A percentile compares a stretch with the other conserved stretches of the same genome.
Conservation (phyloP, 805 yeast genomes). For the Starmerella stellata region DNA sequence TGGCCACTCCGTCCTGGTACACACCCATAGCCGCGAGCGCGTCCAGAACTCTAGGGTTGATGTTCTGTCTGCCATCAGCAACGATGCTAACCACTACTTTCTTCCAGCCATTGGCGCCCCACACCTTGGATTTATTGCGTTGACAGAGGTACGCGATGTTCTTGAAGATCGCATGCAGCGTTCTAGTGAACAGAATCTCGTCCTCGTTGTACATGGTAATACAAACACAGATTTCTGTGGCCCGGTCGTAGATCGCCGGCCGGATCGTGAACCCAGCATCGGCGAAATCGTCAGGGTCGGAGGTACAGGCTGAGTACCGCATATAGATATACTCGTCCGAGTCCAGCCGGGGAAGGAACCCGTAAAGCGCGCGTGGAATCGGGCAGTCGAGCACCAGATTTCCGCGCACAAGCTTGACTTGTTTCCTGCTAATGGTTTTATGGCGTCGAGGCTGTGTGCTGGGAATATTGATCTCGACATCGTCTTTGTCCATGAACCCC, state of each 20-base stretch:
- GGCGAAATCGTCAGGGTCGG: slow-evolving; percentile 74
- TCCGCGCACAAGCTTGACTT: slow-evolving; percentile 59
- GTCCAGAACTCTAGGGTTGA: slow-evolving; percentile 69
- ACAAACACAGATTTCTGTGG: slow-evolving; percentile 79
- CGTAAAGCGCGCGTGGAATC: slow-evolving; percentile 70
- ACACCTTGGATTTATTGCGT: slow-evolving; percentile 61
- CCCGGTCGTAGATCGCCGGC: slow-evolving; percentile 58
- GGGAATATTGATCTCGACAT: slow-evolving; percentile 11
- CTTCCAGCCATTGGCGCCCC: slow-evolving; percentile 98
- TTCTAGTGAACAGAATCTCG: slow-evolving; percentile 73
- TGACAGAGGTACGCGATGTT: slow-evolving; percentile 76
- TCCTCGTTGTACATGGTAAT: slow-evolving; percentile 97
- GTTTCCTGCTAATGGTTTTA: slow-evolving; percentile 50
- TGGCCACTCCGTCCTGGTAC: slow-evolving; percentile 93
- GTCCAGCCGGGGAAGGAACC: slow-evolving; percentile 71
- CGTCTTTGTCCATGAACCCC: slow-evolving; percentile 2
- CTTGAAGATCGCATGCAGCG: slow-evolving; percentile 84
- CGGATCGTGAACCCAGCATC: slow-evolving; percentile 69
- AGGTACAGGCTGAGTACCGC: slow-evolving; percentile 94
- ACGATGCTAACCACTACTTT: slow-evolving; percentile 82
- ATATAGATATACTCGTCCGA: slow-evolving; percentile 86
- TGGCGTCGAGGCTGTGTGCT: slow-evolving; percentile 39
- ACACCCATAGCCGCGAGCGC: slow-evolving; percentile 87
- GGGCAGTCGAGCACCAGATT: slow-evolving; percentile 85
- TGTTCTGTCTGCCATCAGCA: slow-evolving; percentile 86